phyloP scores from a whole-genome alignment of 148 eudicot species.

The Salicornia ramosissima region DNA sequence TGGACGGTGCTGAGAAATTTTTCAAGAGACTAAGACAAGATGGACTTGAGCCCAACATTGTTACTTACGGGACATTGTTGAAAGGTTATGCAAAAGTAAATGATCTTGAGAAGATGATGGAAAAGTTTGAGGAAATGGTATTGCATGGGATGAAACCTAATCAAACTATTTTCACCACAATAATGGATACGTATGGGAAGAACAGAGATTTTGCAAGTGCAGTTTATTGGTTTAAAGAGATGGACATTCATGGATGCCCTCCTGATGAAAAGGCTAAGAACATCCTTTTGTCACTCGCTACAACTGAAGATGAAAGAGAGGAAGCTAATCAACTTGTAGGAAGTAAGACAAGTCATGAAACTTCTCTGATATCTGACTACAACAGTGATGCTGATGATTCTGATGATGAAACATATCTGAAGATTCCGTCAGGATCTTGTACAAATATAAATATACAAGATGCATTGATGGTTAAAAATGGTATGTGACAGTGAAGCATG shows the following conservation, averaged over 20 bases:
- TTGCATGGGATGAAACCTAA: conserved; percentile 58
- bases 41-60: conserved; percentile 57
- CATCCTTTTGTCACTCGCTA: conserved; percentile 69
- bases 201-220: conserved; percentile 72
- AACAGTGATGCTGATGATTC: conserved; percentile 22
- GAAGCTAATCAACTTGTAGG: conserved; percentile 63
- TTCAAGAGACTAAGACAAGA: conserved; percentile 67
- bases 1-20: conserved; percentile 96
- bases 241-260: conserved; percentile 60
- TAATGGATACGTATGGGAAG: conserved; percentile 94
- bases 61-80: conserved; percentile 73
- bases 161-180: conserved; percentile 68
- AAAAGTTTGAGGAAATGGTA: conserved; percentile 72
- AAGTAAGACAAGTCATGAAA: conserved; percentile 20
- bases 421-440: conserved; percentile 1
- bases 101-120: conserved; percentile 77
- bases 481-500: not conserved
- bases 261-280: conserved; percentile 97
- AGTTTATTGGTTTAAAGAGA: conserved; percentile 83
- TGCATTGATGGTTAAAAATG: conserved; percentile 1
- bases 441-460: conserved; percentile 12
- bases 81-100: conserved; percentile 77
- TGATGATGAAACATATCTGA: conserved; percentile 28
- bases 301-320: conserved; percentile 55
- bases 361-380: conserved; percentile 18